phyloP scores from a whole-genome alignment of 75 land plant species.

The Pinus tabuliformis region DNA sequence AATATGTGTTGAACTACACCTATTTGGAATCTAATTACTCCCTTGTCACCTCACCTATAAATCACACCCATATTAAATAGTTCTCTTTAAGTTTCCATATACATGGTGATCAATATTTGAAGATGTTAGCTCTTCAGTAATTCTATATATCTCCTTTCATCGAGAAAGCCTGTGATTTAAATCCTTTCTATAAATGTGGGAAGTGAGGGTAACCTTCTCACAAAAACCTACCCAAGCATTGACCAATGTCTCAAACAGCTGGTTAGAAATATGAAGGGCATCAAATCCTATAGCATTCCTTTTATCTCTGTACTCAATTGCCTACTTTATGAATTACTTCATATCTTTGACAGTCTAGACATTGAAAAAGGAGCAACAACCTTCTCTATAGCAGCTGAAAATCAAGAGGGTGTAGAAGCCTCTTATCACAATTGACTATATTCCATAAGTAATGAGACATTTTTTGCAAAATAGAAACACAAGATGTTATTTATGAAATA shows the following conservation, averaged over 20 bases:
- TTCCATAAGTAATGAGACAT: background rate
- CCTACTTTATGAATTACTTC: background rate
- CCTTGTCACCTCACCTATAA: no score
- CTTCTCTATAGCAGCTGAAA: slow-evolving; percentile 1
- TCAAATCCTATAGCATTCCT: background rate
- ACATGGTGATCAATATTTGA: background rate
- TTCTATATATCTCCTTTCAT: background rate
- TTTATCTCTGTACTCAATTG: background rate
- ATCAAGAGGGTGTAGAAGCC: background rate
- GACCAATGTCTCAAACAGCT: slow-evolving; percentile 1
- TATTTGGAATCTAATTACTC: no score
- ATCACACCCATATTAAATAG: no score
- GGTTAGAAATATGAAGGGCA: background rate
- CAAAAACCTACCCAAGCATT: background rate
- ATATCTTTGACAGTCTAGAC: background rate
- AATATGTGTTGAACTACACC: no score
- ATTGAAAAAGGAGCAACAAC: background rate
- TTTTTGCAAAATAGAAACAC: background rate
- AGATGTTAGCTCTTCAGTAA: background rate
- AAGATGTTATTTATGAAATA: background rate
- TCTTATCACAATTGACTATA: background rate
- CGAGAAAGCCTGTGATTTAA: background rate
- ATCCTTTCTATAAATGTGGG: background rate
- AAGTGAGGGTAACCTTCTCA: background rate
- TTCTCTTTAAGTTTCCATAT: no score